A percentile compares a stretch with the other conserved stretches of the same genome.
phyloP scores from a whole-genome alignment of 208 protist genomes.

The Novymonas esmeraldas region DNA sequence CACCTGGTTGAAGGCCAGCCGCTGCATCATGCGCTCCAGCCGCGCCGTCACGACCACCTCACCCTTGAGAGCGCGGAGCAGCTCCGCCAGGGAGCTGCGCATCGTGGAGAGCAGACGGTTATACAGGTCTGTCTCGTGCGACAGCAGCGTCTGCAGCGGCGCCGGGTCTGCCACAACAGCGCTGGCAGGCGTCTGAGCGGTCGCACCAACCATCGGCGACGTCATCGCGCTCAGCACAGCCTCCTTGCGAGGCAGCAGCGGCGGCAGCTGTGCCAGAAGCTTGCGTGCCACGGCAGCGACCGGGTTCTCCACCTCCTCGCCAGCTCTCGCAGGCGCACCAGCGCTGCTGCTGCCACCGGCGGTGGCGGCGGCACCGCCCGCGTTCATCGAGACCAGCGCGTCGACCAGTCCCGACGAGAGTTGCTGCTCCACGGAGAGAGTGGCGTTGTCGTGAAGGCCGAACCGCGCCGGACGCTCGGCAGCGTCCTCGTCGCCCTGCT shows the following conservation, averaged over 20 bases:
- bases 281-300: conserved; percentile 55
- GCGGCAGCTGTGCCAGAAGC: conserved; percentile 61
- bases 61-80: conserved; percentile 83
- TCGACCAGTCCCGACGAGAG: conserved; percentile 50
- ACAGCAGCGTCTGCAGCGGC: conserved; percentile 81
- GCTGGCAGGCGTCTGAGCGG: background rate
- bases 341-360: conserved; percentile 25
- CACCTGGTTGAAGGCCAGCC: conserved; percentile 88
- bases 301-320: conserved; percentile 29
- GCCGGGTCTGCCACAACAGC: conserved; percentile 50
- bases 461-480: conserved; percentile 87
- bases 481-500: background rate
- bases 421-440: conserved; percentile 84
- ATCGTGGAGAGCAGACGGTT: conserved; percentile 75
- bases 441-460: conserved; percentile 95
- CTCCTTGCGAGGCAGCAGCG: conserved; percentile 51
- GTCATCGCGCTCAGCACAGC: conserved; percentile 36
- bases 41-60: conserved; percentile 88
- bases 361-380: conserved; percentile 27
- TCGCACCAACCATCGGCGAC: background rate
- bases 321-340: conserved; percentile 32
- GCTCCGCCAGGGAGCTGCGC: conserved; percentile 51
- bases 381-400: conserved; percentile 54
- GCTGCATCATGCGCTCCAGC: conserved; percentile 78
- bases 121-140: conserved; percentile 91